phyloP scores from a whole-genome alignment of 139 green algal genomes.

The Pleodorina starrii region DNA sequence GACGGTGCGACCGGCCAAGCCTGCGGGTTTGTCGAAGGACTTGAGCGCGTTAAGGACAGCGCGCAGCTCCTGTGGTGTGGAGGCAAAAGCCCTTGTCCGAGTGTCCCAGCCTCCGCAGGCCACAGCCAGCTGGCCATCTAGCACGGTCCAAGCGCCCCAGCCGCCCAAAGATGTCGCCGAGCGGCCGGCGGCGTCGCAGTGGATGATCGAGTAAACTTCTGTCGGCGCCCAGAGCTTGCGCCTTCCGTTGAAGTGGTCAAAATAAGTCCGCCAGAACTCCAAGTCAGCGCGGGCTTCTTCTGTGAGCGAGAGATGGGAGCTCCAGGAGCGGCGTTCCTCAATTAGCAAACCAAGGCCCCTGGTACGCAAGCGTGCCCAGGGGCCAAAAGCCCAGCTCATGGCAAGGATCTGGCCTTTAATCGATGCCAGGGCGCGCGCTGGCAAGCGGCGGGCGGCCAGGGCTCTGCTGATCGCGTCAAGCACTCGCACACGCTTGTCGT shows the following conservation, averaged over 20 bases:
- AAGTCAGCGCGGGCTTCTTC: neutral
- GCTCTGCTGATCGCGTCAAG: neutral
- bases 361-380: neutral
- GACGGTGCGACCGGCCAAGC: neutral
- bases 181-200: neutral
- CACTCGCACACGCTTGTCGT: neutral
- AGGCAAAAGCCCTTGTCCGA: neutral
- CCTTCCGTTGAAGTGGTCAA: neutral
- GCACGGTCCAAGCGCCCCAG: neutral
- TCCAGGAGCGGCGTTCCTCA: neutral
- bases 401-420: neutral
- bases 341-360: neutral
- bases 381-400: neutral
- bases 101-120: neutral
- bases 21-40: neutral
- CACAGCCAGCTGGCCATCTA: neutral
- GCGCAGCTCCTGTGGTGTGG: neutral
- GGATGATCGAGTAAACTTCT: neutral
- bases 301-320: neutral
- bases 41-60: neutral
- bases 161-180: neutral
- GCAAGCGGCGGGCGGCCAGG: neutral
- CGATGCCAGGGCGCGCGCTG: neutral
- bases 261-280: neutral
- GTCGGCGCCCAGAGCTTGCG: neutral